Evolutionary conservation across 2,329 filamentous ascomycete genomes (phyloP).

Genomic region (Colletotrichum gigasporum): DNA sequence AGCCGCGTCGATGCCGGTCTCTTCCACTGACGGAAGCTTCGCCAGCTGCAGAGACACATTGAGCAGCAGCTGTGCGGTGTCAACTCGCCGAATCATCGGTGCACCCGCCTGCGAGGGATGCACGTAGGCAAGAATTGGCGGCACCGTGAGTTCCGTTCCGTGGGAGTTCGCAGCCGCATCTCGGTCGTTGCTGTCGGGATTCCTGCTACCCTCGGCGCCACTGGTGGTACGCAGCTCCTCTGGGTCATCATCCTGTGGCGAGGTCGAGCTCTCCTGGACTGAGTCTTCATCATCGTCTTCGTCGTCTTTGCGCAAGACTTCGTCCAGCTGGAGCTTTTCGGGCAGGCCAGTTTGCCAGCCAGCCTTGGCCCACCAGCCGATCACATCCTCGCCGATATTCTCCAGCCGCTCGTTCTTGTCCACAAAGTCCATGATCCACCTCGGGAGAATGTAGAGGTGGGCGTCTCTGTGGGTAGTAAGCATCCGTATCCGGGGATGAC

Average conservation of each 20-base stretch:
- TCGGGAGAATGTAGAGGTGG: slow-evolving; percentile 93
- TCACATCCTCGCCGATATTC: slow-evolving; percentile 88
- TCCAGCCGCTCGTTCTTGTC: slow-evolving; percentile 83
- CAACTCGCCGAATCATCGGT: slow-evolving; percentile 85
- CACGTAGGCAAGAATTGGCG: slow-evolving; percentile 83
- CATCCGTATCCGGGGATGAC: slow-evolving; percentile 81
- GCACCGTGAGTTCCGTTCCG: slow-evolving; percentile 53
- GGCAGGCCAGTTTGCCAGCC: slow-evolving; percentile 86
- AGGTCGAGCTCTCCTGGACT: slow-evolving; percentile 39
- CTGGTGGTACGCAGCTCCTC: slow-evolving; percentile 30
- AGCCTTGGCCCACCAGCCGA: slow-evolving; percentile 96
- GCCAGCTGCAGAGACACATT: slow-evolving; percentile 86
- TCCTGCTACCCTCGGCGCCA: not conserved
- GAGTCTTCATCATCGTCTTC: slow-evolving; percentile 48
- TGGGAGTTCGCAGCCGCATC: slow-evolving; percentile 38
- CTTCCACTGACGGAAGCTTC: slow-evolving; percentile 78
- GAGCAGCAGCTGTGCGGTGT: slow-evolving; percentile 84
- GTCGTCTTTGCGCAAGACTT: slow-evolving; percentile 65
- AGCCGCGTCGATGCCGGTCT: slow-evolving; percentile 62
- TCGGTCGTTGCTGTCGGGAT: slow-evolving; percentile 20
- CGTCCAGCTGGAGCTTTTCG: slow-evolving; percentile 78
- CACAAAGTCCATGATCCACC: slow-evolving; percentile 89
- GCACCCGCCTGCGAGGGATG: slow-evolving; percentile 66
- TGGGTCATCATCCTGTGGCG: slow-evolving; percentile 36
- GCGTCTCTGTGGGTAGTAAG: slow-evolving; percentile 87